These are phyloP conservation scores for Psilocybe azurescens DNA, from an alignment of 768 basidiomycete genomes.

Conservation along the genomic window DNA sequence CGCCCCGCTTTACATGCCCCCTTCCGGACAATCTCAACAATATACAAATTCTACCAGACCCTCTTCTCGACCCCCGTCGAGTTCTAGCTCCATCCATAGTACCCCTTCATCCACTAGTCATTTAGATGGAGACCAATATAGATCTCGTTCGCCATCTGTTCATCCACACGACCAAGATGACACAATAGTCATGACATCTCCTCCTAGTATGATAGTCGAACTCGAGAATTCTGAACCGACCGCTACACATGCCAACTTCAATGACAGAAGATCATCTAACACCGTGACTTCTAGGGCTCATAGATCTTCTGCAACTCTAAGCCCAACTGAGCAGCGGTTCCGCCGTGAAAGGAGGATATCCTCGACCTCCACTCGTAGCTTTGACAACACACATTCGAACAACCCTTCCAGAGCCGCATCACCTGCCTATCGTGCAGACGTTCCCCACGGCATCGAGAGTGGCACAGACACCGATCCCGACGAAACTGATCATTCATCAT, in stretches of 20 bases:
- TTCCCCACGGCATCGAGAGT: constrained; percentile 75
- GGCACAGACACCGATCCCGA: constrained; percentile 74
- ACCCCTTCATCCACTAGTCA: constrained; percentile 27
- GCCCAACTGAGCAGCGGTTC: constrained; percentile 31
- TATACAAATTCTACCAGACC: constrained; percentile 13
- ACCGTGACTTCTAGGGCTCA: not conserved
- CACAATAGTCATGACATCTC: constrained; percentile 43
- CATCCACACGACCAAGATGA: constrained; percentile 41
- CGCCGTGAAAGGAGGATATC: constrained; percentile 32
- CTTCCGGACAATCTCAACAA: constrained; percentile 16
- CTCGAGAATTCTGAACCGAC: constrained; percentile 16
- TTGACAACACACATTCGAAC: constrained; percentile 38
- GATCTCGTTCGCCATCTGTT: constrained; percentile 42
- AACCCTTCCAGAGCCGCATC: constrained; percentile 56
- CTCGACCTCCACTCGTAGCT: constrained; percentile 34
- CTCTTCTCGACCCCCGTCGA: constrained; percentile 35
- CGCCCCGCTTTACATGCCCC: constrained; percentile 16
- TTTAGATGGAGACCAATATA: constrained; percentile 23
- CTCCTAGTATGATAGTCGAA: constrained; percentile 24
- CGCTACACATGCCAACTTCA: not conserved
- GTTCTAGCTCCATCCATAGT: constrained; percentile 32
- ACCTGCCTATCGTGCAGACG: constrained; percentile 68
- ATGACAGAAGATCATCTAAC: not conserved
- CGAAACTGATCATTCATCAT: constrained; percentile 35
- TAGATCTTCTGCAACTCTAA: constrained; percentile 28